Evolutionary conservation across 768 basidiomycete genomes (phyloP).

Genomic region (Leucocoprinus leucothites): DNA sequence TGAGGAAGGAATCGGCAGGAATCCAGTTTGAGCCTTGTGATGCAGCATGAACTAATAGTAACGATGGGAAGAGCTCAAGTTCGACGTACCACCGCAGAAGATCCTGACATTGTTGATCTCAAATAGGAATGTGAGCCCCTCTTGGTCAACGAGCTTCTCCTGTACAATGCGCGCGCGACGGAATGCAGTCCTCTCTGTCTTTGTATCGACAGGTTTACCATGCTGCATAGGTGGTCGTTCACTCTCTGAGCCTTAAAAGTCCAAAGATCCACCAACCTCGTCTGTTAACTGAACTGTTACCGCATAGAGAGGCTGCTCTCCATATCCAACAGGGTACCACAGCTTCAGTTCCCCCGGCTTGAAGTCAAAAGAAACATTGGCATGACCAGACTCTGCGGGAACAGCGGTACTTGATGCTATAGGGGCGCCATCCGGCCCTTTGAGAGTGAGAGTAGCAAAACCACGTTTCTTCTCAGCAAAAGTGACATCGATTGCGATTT

Average conservation of each 20-base stretch:
- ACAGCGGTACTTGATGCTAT: conserved; percentile 37
- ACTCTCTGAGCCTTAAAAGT: background rate
- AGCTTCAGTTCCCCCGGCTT: conserved; percentile 57
- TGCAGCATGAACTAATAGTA: background rate
- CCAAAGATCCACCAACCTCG: conserved; percentile 35
- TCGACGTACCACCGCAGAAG: conserved; percentile 73
- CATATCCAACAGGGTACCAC: conserved; percentile 88
- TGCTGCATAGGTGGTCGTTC: conserved; percentile 27
- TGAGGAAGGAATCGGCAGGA: conserved; percentile 88
- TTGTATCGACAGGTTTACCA: conserved; percentile 51
- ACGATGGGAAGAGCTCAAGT: background rate
- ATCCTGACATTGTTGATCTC: conserved; percentile 87
- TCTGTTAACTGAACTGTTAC: conserved; percentile 54
- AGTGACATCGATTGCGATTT: conserved; percentile 43
- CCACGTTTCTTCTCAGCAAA: conserved; percentile 37
- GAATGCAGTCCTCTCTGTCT: conserved; percentile 66
- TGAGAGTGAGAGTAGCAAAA: conserved; percentile 46
- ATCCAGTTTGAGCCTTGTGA: conserved; percentile 85
- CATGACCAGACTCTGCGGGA: conserved; percentile 31
- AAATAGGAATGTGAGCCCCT: conserved; percentile 84
- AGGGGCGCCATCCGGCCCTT: conserved; percentile 43
- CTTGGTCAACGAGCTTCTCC: conserved; percentile 71
- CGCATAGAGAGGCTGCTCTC: conserved; percentile 75
- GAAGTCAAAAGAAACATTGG: conserved; percentile 46
- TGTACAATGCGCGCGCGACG: conserved; percentile 78